These are phyloP conservation scores for Metschnikowia orientalis DNA, from an alignment of 805 yeast genomes.

Conservation along the genomic window DNA sequence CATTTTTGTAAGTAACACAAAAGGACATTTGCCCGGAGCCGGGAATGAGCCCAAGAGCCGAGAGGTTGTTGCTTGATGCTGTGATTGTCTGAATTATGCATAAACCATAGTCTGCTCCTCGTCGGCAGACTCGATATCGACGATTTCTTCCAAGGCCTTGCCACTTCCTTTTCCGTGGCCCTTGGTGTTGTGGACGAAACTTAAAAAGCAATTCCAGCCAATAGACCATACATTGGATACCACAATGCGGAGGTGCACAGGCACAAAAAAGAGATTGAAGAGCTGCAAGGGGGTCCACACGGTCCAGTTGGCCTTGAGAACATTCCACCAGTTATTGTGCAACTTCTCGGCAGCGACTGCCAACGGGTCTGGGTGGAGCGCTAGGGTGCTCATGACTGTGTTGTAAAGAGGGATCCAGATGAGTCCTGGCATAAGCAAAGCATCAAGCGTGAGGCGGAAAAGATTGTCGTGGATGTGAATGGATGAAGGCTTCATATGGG, in stretches of 20 bases:
- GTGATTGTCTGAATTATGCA: slow-evolving; percentile 10
- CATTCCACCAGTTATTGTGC: slow-evolving; percentile 38
- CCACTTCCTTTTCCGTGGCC: slow-evolving; percentile 39
- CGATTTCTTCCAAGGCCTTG: slow-evolving; percentile 33
- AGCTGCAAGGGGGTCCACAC: slow-evolving; percentile 42
- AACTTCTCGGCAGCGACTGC: slow-evolving; percentile 31
- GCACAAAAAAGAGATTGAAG: slow-evolving; percentile 34
- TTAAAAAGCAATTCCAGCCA: slow-evolving; percentile 42
- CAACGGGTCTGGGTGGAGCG: slow-evolving; percentile 33
- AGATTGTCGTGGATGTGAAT: slow-evolving; percentile 21
- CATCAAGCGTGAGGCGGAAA: slow-evolving; percentile 31
- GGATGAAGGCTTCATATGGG: slow-evolving; percentile 10
- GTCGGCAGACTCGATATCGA: slow-evolving; percentile 36
- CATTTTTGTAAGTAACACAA: too few species aligned
- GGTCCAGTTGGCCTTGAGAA: slow-evolving; percentile 37
- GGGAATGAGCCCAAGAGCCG: too few species aligned
- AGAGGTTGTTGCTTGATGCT: too few species aligned
- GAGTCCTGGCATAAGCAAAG: slow-evolving; percentile 33
- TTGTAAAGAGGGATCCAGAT: slow-evolving; percentile 43
- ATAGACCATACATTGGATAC: slow-evolving; percentile 37
- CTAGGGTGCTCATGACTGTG: slow-evolving; percentile 33
- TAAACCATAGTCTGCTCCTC: slow-evolving; percentile 35
- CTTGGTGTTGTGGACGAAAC: slow-evolving; percentile 45
- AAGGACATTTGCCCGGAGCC: too few species aligned
- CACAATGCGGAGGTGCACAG: slow-evolving; percentile 36